Evolutionary conservation across 164 flowering plant genomes (phyloP).

Genomic region (Liquidambar formosana): DNA sequence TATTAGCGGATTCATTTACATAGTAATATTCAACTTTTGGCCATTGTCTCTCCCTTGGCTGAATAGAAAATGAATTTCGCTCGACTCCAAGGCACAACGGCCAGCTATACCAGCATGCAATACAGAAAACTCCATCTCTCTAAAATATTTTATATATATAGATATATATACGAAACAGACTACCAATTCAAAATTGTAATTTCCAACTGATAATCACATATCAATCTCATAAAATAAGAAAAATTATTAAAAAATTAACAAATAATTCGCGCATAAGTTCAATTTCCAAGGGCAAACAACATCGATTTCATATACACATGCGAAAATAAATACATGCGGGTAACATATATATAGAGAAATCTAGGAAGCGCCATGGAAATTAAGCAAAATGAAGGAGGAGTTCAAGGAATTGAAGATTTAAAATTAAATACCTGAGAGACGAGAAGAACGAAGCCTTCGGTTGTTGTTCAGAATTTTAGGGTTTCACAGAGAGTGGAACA

Average conservation of each 20-base stretch:
- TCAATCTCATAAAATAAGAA: too few species aligned
- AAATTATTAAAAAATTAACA: too few species aligned
- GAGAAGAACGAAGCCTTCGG: neutral
- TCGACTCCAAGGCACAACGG: too few species aligned
- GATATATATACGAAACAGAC: too few species aligned
- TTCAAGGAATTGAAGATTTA: neutral
- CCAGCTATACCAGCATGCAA: too few species aligned
- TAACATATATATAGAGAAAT: neutral
- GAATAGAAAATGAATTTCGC: too few species aligned
- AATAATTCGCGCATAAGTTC: neutral
- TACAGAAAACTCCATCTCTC: too few species aligned
- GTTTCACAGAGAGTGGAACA: neutral
- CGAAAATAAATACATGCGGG: neutral
- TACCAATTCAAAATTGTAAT: too few species aligned
- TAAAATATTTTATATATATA: too few species aligned
- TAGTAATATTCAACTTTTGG: too few species aligned
- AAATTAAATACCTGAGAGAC: neutral
- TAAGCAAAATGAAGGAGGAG: neutral
- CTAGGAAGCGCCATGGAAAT: neutral
- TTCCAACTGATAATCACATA: too few species aligned
- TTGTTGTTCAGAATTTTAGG: neutral
- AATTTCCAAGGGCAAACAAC: neutral
- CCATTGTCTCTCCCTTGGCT: too few species aligned
- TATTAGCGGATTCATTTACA: neutral
- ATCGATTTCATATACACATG: neutral